Conservation (phyloP, 805 yeast genomes). For the Pichia scutulata region DNA sequence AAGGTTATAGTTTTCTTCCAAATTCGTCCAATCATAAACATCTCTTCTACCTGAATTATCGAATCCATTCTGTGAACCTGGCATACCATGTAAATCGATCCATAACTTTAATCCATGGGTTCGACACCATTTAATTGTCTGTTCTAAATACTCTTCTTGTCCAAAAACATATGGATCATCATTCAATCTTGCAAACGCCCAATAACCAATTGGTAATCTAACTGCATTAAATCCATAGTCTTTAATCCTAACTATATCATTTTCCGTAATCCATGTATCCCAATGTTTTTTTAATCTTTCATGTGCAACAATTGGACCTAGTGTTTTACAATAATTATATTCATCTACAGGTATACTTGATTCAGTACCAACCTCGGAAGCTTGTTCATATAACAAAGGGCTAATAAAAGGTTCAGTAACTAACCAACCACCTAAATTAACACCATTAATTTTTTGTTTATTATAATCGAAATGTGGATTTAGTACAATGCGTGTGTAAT, state of each 20-base stretch:
- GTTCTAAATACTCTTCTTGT: constrained; percentile 54
- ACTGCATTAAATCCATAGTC: constrained; percentile 56
- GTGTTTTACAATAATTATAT: constrained; percentile 40
- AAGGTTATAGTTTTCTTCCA: constrained; percentile 35
- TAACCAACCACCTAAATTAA: constrained; percentile 66
- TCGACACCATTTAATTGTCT: constrained; percentile 63
- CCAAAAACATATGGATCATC: constrained; percentile 62
- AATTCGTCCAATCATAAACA: constrained; percentile 34
- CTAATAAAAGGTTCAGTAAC: constrained; percentile 65
- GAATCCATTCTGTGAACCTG: constrained; percentile 83
- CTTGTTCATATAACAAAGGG: constrained; percentile 46
- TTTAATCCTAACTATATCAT: constrained; percentile 46
- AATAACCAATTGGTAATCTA: constrained; percentile 74
- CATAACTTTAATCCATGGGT: constrained; percentile 54
- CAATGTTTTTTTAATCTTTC: constrained; percentile 44
- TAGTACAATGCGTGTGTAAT: too few species aligned
- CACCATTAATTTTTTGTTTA: constrained; percentile 31
- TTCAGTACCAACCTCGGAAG: constrained; percentile 10
- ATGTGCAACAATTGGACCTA: constrained; percentile 42
- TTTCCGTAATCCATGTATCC: constrained; percentile 50
- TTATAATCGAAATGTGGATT: constrained; percentile 17
- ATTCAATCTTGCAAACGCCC: constrained; percentile 54
- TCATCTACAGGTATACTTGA: constrained; percentile 50
- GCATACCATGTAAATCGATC: constrained; percentile 75
- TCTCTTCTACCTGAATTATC: constrained; percentile 70